Percentiles rank a stretch among this genome's conserved stretches.
These are phyloP conservation scores for Vitis rotundifolia DNA, from an alignment of 164 flowering plant species.

Conservation along the genomic window DNA sequence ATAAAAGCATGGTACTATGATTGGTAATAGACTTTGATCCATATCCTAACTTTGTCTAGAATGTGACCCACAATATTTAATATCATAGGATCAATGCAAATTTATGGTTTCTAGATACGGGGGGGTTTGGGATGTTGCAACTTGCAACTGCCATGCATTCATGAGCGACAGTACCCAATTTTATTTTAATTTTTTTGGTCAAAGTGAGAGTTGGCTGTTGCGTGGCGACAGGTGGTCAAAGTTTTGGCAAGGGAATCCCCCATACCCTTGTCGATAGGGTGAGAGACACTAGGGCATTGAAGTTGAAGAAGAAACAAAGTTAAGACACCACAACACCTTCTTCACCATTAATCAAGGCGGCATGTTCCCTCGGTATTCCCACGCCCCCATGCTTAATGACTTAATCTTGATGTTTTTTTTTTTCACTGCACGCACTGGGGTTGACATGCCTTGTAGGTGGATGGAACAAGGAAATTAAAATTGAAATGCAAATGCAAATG, in stretches of 20 bases:
- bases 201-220: neutral
- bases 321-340: neutral
- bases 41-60: no score
- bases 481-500: no score
- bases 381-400: neutral
- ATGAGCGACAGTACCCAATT: neutral
- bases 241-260: no score
- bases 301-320: constrained; percentile 4
- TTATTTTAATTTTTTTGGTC: neutral
- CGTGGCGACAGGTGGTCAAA: constrained; percentile 18
- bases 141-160: neutral
- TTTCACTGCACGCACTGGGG: neutral
- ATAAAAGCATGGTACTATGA: no score
- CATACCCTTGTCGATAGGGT: no score
- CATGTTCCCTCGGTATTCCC: constrained; percentile 18
- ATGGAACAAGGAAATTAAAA: no score
- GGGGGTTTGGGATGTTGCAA: no score
- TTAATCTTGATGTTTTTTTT: neutral
- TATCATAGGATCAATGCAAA: no score
- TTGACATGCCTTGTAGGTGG: no score
- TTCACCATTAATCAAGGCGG: constrained; percentile 19
- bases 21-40: no score
- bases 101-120: no score
- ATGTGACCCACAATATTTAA: no score
- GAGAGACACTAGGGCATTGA: neutral